Conservation (phyloP, 192 early-diverging fungal species). For the Spinellus fusiger region DNA sequence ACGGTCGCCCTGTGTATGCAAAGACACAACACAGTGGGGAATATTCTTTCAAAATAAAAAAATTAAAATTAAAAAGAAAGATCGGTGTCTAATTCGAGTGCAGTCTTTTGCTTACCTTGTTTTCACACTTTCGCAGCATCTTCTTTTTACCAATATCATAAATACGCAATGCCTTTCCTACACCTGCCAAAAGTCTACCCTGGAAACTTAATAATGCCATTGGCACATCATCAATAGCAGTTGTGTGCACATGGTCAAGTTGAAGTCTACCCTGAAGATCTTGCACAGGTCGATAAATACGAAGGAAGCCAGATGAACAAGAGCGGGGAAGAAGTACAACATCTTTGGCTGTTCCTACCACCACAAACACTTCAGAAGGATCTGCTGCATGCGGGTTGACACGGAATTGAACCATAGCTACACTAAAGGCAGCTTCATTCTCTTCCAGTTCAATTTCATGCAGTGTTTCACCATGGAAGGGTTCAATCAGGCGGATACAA, state of each 20-base stretch:
- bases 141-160: constrained; percentile 91
- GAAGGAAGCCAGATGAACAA: constrained; percentile 65
- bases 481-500: constrained; percentile 78
- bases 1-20: constrained; percentile 76
- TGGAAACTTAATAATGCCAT: constrained; percentile 80
- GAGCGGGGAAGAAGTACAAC: constrained; percentile 63
- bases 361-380: constrained; percentile 44
- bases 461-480: constrained; percentile 63
- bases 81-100: constrained; percentile 2
- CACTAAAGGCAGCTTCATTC: constrained; percentile 80
- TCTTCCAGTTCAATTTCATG: constrained; percentile 71
- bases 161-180: constrained; percentile 81
- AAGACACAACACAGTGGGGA: constrained; percentile 62
- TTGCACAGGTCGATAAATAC: constrained; percentile 63
- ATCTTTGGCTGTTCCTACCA: constrained; percentile 79
- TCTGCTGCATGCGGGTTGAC: constrained; percentile 38
- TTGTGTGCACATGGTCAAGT: constrained; percentile 82
- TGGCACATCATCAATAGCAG: constrained; percentile 82
- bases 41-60: constrained; percentile 38
- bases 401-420: constrained; percentile 60
- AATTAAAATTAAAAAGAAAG: not conserved
- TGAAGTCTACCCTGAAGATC: constrained; percentile 41
- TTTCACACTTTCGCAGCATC: constrained; percentile 87
- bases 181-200: constrained; percentile 81
- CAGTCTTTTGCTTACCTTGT: constrained; percentile 39